These are phyloP conservation scores for Talaromyces rugulosus DNA, from an alignment of 2,329 filamentous ascomycete genomes.

Conservation along the genomic window DNA sequence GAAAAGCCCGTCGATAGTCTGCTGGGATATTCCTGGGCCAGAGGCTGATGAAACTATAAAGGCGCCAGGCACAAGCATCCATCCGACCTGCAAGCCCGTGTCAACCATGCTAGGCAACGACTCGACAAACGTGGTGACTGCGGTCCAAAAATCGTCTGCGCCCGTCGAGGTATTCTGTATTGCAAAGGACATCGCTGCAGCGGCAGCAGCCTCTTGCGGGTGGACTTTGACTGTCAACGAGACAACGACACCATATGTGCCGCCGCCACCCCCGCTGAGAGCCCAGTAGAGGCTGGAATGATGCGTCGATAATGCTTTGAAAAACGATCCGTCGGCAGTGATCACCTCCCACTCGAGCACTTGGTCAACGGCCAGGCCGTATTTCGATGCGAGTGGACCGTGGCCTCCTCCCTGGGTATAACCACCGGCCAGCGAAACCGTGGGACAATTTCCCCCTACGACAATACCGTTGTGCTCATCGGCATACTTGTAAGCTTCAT, in stretches of 20 bases:
- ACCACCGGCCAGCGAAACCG: slow-evolving; percentile 57
- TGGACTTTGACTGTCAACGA: slow-evolving; percentile 5
- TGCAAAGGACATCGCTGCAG: not conserved
- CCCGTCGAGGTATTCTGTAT: not conserved
- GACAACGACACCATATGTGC: slow-evolving; percentile 42
- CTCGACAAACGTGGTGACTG: not conserved
- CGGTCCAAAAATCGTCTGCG: not conserved
- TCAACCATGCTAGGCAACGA: slow-evolving; percentile 21
- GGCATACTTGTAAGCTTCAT: slow-evolving; percentile 21
- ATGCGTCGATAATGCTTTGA: slow-evolving; percentile 8
- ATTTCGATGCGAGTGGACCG: slow-evolving; percentile 27
- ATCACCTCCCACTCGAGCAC: slow-evolving; percentile 55
- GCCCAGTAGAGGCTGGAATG: slow-evolving; percentile 46
- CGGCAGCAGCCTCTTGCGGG: not conserved
- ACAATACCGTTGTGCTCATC: slow-evolving; percentile 45
- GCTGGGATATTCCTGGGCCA: not conserved
- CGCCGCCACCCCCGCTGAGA: slow-evolving; percentile 52
- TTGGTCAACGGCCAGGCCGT: slow-evolving; percentile 55
- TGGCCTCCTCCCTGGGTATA: slow-evolving; percentile 61
- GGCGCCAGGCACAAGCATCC: slow-evolving; percentile 14
- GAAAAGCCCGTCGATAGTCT: not conserved
- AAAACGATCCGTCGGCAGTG: slow-evolving; percentile 30
- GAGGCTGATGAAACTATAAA: not conserved
- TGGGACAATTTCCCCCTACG: slow-evolving; percentile 49
- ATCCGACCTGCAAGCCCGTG: slow-evolving; percentile 42